A percentile compares a stretch with the other conserved stretches of the same genome.
phyloP scores from a whole-genome alignment of 371 early-diverging fungal genomes.

The Mortierella polycephala region DNA sequence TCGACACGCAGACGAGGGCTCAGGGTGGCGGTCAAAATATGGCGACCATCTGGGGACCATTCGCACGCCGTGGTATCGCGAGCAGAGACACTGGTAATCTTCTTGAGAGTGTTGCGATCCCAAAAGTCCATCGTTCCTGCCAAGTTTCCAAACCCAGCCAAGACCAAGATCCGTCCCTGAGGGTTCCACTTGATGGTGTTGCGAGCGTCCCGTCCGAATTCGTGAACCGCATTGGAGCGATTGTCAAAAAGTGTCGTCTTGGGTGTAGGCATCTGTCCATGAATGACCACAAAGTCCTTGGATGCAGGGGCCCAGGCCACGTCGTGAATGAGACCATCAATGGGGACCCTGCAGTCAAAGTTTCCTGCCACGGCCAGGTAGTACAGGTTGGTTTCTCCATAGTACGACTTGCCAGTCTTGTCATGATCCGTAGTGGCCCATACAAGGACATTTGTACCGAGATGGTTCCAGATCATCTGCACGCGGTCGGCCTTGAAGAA shows the following conservation, averaged over 20 bases:
- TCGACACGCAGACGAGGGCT: conserved; percentile 96
- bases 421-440: conserved; percentile 96
- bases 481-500: conserved; percentile 95
- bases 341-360: conserved; percentile 90
- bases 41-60: conserved; percentile 94
- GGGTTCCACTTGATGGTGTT: conserved; percentile 91
- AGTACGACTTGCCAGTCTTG: conserved; percentile 94
- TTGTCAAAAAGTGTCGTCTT: conserved; percentile 93
- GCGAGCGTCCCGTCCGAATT: conserved; percentile 88
- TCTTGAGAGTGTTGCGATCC: conserved; percentile 87
- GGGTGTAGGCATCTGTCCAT: conserved; percentile 83
- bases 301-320: conserved; percentile 94
- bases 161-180: conserved; percentile 77
- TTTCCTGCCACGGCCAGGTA: conserved; percentile 92
- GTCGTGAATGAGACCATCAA: conserved; percentile 96
- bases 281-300: conserved; percentile 95
- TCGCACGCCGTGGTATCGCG: conserved; percentile 85
- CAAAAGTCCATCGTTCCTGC: conserved; percentile 93
- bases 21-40: conserved; percentile 91
- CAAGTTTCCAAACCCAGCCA: conserved; percentile 97
- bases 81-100: conserved; percentile 82
- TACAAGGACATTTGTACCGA: conserved; percentile 91
- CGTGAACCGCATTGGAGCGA: conserved; percentile 82
- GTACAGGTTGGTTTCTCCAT: conserved; percentile 95
- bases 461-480: conserved; percentile 91